Evolutionary conservation across 73 alveolate genomes (phyloP).

Genomic region (Paramecium octaurelia): DNA sequence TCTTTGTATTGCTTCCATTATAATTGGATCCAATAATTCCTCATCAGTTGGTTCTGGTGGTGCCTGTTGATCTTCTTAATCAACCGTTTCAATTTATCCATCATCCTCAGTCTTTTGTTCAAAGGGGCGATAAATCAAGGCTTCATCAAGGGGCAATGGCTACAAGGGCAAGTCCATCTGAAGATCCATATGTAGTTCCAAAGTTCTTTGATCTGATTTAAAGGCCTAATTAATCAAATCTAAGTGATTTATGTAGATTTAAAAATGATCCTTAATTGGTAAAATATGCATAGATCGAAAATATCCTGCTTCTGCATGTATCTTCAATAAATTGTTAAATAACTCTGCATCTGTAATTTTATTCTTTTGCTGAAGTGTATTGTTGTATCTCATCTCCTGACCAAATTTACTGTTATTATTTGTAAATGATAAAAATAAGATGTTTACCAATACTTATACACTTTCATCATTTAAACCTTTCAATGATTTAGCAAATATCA

Average conservation of each 20-base stretch:
- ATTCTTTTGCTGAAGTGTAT: background rate
- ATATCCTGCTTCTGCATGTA: background rate
- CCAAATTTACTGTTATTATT: background rate
- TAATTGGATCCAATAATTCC: background rate
- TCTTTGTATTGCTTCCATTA: background rate
- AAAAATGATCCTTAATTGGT: background rate
- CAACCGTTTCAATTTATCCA: background rate
- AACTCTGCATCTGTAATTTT: background rate
- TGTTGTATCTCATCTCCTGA: background rate
- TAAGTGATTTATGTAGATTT: background rate
- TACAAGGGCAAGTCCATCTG: background rate
- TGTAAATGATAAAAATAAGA: background rate
- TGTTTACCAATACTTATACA: background rate
- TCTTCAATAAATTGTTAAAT: background rate
- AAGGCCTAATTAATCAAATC: background rate
- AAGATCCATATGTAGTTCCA: conserved; percentile 19
- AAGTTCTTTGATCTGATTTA: background rate
- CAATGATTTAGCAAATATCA: background rate
- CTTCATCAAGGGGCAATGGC: background rate
- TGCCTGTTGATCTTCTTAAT: background rate
- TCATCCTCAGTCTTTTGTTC: background rate
- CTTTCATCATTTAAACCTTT: background rate
- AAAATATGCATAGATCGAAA: background rate
- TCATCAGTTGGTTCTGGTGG: conserved; percentile 29
- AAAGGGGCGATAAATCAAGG: background rate